These are phyloP conservation scores for Neonectria ditissima DNA, from an alignment of 2,329 filamentous ascomycete genomes.

Conservation along the genomic window DNA sequence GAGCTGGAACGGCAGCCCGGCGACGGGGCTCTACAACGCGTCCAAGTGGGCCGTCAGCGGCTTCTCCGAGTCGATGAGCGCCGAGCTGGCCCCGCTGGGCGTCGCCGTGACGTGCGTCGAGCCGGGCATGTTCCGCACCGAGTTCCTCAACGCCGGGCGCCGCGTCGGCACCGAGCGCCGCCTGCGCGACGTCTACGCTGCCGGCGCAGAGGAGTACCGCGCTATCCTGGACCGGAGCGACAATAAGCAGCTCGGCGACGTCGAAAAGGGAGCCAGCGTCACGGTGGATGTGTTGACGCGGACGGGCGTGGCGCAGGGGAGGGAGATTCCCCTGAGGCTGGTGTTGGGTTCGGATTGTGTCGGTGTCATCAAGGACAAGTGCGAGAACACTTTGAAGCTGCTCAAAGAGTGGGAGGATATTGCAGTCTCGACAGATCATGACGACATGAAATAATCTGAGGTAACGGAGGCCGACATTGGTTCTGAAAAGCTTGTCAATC, in stretches of 20 bases:
- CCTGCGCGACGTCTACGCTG: slow-evolving; percentile 24
- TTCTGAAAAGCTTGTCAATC: not conserved
- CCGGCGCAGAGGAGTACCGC: slow-evolving; percentile 17
- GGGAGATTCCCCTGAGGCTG: slow-evolving; percentile 62
- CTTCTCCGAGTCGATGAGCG: slow-evolving; percentile 53
- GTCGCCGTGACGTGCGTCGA: slow-evolving; percentile 47
- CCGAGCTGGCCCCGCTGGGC: slow-evolving; percentile 56
- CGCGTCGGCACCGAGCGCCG: slow-evolving; percentile 23
- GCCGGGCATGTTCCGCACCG: slow-evolving; percentile 35
- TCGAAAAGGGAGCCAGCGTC: slow-evolving; percentile 61
- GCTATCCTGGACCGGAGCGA: slow-evolving; percentile 16
- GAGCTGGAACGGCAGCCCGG: slow-evolving; percentile 49
- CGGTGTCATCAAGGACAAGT: slow-evolving; percentile 55
- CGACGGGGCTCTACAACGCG: slow-evolving; percentile 38
- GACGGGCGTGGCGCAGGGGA: slow-evolving; percentile 59
- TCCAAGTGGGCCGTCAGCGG: slow-evolving; percentile 58
- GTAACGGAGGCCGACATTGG: not conserved
- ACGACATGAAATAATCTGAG: slow-evolving; percentile 9
- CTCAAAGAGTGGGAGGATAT: slow-evolving; percentile 61
- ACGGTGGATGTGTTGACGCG: slow-evolving; percentile 67
- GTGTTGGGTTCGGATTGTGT: slow-evolving; percentile 64
- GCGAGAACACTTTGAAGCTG: slow-evolving; percentile 55
- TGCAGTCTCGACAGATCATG: slow-evolving; percentile 39
- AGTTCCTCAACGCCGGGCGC: slow-evolving; percentile 31
- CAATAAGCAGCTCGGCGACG: slow-evolving; percentile 57